These are phyloP conservation scores for Closterium sp. DNA, from an alignment of 139 green algal species.

Conservation along the genomic window DNA sequence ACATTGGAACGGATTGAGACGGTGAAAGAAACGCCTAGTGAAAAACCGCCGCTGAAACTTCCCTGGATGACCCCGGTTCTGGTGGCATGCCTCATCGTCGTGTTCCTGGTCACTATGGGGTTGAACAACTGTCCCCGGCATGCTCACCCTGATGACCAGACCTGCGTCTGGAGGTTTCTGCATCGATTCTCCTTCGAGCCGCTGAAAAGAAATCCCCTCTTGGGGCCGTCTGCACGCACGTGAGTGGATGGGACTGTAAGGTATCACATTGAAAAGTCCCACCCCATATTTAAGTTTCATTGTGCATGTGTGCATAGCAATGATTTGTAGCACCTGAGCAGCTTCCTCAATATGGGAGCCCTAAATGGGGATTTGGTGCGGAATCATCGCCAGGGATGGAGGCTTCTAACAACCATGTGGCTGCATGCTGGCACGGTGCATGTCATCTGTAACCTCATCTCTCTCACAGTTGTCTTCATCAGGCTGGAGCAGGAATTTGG, in stretches of 20 bases:
- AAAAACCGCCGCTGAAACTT: not conserved
- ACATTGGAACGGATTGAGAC: not conserved
- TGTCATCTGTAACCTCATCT: constrained; percentile 17
- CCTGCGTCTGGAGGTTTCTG: not conserved
- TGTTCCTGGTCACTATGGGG: not conserved
- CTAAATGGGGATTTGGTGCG: not conserved
- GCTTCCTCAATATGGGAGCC: not conserved
- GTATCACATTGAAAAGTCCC: not conserved
- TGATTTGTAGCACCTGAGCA: not conserved
- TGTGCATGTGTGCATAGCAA: not conserved
- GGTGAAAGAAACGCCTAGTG: not conserved
- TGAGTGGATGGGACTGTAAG: not conserved
- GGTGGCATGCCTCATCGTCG: not conserved
- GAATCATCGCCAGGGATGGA: not conserved
- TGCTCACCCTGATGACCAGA: not conserved
- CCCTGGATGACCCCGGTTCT: not conserved
- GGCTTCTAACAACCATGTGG: constrained; percentile 20
- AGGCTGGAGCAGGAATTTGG: constrained; percentile 36
- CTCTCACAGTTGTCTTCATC: not conserved
- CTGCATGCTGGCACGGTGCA: constrained; percentile 27
- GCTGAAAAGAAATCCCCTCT: not conserved
- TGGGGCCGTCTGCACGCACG: not conserved
- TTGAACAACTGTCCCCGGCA: not conserved
- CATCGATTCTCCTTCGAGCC: not conserved
- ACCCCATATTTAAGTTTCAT: not conserved